phyloP scores from a whole-genome alignment of 2,329 filamentous ascomycete genomes.

The Fonsecaea monophora region DNA sequence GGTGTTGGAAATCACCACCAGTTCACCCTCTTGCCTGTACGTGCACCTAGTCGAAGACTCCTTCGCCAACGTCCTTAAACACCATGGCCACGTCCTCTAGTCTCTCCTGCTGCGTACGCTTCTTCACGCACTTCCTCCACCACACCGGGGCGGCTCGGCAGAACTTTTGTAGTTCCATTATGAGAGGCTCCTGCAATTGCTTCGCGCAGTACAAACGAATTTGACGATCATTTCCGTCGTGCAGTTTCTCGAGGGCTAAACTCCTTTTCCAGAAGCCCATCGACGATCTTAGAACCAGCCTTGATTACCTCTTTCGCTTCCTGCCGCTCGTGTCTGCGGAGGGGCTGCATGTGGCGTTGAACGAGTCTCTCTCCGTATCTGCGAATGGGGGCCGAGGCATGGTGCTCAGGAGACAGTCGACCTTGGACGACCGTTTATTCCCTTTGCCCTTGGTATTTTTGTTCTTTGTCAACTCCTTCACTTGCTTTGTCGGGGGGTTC shows the following conservation, averaged over 20 bases:
- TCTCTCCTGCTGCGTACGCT: not conserved
- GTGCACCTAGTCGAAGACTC: not conserved
- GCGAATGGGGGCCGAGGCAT: not conserved
- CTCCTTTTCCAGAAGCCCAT: slow-evolving; percentile 3
- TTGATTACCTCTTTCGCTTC: not conserved
- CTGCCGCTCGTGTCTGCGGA: not conserved
- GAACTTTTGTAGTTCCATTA: slow-evolving; percentile 8
- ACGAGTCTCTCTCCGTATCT: slow-evolving; percentile 7
- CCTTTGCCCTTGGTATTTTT: not conserved
- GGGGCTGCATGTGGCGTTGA: slow-evolving; percentile 6
- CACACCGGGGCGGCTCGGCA: not conserved
- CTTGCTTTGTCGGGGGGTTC: not conserved
- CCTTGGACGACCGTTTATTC: not conserved
- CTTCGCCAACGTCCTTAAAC: not conserved
- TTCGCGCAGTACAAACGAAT: not conserved
- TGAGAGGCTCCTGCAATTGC: not conserved
- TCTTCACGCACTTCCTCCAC: slow-evolving; percentile 6
- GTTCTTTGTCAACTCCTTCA: not conserved
- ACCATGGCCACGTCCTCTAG: not conserved
- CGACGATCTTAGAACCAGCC: not conserved
- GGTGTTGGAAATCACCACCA: not conserved
- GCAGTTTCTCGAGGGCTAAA: slow-evolving; percentile 9
- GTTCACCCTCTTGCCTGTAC: not conserved
- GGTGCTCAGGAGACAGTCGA: not conserved
- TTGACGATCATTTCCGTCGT: not conserved